A percentile compares a stretch with the other conserved stretches of the same genome.
phyloP scores from a whole-genome alignment of 176 grass and related monocot species.

The Avena insularis region DNA sequence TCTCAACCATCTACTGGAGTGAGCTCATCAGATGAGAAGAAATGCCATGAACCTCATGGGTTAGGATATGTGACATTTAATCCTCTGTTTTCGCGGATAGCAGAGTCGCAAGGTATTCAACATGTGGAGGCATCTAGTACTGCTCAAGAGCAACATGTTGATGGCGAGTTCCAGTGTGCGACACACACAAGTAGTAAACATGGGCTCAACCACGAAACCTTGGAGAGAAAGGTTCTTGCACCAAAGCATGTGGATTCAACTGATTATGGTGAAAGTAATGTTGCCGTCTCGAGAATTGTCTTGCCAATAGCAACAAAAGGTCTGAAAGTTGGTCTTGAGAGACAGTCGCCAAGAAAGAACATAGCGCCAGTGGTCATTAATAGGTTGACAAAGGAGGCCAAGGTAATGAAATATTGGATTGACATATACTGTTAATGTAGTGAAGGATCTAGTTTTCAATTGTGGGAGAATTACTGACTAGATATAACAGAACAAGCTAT shows the following conservation, averaged over 20 bases:
- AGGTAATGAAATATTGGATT: slow-evolving; percentile 41
- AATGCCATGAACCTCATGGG: slow-evolving; percentile 30
- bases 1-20: slow-evolving; percentile 33
- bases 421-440: neutral
- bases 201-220: slow-evolving; percentile 9
- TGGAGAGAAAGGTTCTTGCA: slow-evolving; percentile 46
- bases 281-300: slow-evolving; percentile 41
- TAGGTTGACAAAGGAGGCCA: slow-evolving; percentile 28
- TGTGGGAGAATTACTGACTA: neutral
- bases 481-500: slow-evolving; percentile 16
- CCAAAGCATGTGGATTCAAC: slow-evolving; percentile 40
- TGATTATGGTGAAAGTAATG: slow-evolving; percentile 39
- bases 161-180: neutral
- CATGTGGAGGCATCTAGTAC: slow-evolving; percentile 36
- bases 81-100: slow-evolving; percentile 48
- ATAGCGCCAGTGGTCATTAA: neutral
- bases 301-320: slow-evolving; percentile 40
- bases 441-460: neutral
- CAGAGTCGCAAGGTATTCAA: slow-evolving; percentile 34
- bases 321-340: slow-evolving; percentile 29
- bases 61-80: slow-evolving; percentile 58
- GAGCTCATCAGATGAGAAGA: slow-evolving; percentile 44
- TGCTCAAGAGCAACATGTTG: slow-evolving; percentile 31
- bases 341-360: slow-evolving; percentile 25
- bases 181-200: slow-evolving; percentile 13